Conservation (phyloP, 345 rosid species). For the Linum tenue region DNA sequence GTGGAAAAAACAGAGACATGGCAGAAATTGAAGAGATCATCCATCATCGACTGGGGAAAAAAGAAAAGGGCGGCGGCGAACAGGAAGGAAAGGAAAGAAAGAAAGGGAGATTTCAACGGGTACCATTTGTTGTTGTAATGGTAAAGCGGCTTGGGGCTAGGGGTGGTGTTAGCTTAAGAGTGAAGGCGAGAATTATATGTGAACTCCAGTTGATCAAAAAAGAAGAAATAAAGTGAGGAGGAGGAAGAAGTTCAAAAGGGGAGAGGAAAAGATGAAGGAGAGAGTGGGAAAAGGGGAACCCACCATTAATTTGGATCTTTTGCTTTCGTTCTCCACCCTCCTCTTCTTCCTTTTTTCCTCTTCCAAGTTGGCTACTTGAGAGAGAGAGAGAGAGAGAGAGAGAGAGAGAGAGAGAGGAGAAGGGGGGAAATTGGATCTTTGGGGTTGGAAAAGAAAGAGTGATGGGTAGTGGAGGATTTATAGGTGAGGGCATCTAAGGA, state of each 20-base stretch:
- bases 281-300: constrained; percentile 28
- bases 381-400: no score
- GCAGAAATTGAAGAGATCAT: neutral
- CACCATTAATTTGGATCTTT: constrained; percentile 38
- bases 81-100: no score
- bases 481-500: neutral
- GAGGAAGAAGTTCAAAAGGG: neutral
- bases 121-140: neutral
- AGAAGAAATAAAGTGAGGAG: neutral
- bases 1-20: constrained; percentile 5
- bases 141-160: neutral
- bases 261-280: neutral
- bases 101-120: neutral
- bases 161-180: neutral
- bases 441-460: constrained; percentile 18
- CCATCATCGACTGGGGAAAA: neutral
- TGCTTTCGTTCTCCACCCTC: neutral
- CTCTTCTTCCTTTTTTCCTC: constrained; percentile 7
- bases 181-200: neutral
- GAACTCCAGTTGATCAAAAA: no score
- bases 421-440: constrained; percentile 9
- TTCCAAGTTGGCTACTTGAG: neutral
- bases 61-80: no score
- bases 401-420: no score
- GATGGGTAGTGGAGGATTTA: constrained; percentile 28